These are phyloP conservation scores for Globisporangium cederbergense DNA, from an alignment of 352 stramenopile species.

Conservation along the genomic window DNA sequence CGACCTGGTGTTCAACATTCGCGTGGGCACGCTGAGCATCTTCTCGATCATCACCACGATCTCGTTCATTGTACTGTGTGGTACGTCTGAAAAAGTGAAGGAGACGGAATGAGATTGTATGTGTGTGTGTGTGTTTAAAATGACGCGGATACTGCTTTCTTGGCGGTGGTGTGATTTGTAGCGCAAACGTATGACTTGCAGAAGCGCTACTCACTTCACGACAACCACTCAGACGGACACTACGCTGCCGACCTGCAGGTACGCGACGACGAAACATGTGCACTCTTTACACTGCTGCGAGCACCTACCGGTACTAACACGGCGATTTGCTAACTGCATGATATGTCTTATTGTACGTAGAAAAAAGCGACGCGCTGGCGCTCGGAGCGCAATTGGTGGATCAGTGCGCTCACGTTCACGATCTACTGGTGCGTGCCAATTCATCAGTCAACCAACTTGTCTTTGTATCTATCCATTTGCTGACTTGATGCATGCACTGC, in stretches of 20 bases:
- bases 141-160: background rate
- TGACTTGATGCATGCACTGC: background rate
- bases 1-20: slow-evolving; percentile 72
- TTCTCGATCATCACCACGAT: slow-evolving; percentile 75
- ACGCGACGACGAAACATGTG: background rate
- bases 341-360: slow-evolving; percentile 18
- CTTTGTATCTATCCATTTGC: background rate
- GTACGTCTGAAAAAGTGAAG: slow-evolving; percentile 12
- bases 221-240: slow-evolving; percentile 38
- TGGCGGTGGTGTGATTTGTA: slow-evolving; percentile 10
- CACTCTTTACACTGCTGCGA: background rate
- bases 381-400: slow-evolving; percentile 83
- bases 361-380: slow-evolving; percentile 79
- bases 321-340: background rate
- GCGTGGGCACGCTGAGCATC: slow-evolving; percentile 64
- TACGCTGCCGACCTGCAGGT: slow-evolving; percentile 74
- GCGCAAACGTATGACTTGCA: slow-evolving; percentile 79
- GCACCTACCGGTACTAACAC: background rate
- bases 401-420: slow-evolving; percentile 79
- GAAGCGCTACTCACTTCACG: slow-evolving; percentile 51
- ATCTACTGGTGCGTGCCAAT: slow-evolving; percentile 67
- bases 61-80: slow-evolving; percentile 63
- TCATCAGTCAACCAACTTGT: background rate
- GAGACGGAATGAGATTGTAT: background rate
- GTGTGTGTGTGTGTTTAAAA: background rate